A percentile compares a stretch with the other conserved stretches of the same genome.
phyloP scores from a whole-genome alignment of 495 filamentous ascomycete genomes.

The Penicillium coprophilum region DNA sequence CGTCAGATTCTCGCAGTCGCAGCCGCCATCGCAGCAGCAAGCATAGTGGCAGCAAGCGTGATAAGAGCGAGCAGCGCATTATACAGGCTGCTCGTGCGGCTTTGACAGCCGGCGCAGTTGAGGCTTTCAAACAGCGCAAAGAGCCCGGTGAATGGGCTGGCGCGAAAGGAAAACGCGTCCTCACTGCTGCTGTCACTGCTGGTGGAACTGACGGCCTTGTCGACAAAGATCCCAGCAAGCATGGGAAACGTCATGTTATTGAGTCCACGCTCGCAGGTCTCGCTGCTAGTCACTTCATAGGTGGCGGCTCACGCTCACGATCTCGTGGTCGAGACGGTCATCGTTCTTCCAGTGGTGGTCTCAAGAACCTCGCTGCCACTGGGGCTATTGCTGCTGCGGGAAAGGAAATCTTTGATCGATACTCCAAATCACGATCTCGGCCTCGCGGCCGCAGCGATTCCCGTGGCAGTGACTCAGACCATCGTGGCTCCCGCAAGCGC shows the following conservation, averaged over 20 bases:
- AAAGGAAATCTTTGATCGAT: conserved; percentile 72
- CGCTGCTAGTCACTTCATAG: conserved; percentile 74
- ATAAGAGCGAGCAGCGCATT: conserved; percentile 63
- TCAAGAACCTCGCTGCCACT: conserved; percentile 69
- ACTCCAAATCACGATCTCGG: conserved; percentile 61
- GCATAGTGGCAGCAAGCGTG: conserved; percentile 26
- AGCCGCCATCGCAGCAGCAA: conserved; percentile 34
- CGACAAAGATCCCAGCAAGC: conserved; percentile 69
- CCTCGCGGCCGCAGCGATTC: conserved; percentile 49
- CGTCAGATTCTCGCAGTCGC: conserved; percentile 50
- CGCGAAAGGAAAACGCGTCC: conserved; percentile 79
- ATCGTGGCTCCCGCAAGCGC: conserved; percentile 43
- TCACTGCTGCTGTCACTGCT: conserved; percentile 82
- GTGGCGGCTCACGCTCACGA: conserved; percentile 63
- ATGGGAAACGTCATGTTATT: conserved; percentile 62
- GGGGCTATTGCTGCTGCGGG: conserved; percentile 76
- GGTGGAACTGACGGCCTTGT: conserved; percentile 78
- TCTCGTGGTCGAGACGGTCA: conserved; percentile 37
- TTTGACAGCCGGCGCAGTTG: conserved; percentile 77
- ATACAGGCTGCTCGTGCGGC: conserved; percentile 86
- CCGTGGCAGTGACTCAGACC: conserved; percentile 38
- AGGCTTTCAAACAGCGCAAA: conserved; percentile 85
- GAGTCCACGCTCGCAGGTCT: conserved; percentile 86
- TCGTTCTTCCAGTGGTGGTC: conserved; percentile 42
- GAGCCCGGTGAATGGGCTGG: conserved; percentile 82